A percentile compares a stretch with the other conserved stretches of the same genome.
phyloP scores from a whole-genome alignment of 176 grass and related monocot species.

The Aegilops longissima region DNA sequence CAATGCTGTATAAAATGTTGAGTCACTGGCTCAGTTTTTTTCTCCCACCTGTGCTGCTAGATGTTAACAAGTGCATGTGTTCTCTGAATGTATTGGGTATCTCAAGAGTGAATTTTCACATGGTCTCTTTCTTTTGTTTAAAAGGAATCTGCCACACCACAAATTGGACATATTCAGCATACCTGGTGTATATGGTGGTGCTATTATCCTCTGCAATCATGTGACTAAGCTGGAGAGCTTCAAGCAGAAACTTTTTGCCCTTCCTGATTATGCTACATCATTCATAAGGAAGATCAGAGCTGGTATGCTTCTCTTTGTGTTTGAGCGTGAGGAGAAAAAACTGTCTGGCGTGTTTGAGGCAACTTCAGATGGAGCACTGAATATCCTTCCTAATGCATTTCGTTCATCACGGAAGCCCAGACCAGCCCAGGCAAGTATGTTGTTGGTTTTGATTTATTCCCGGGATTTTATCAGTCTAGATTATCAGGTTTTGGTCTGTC shows the following conservation, averaged over 20 bases:
- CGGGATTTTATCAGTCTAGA: constrained; percentile 7
- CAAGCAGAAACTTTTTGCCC: constrained; percentile 41
- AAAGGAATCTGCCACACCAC: constrained; percentile 29
- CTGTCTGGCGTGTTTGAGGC: constrained; percentile 67
- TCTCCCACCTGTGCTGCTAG: not conserved
- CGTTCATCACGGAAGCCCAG: constrained; percentile 27
- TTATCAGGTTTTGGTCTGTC: constrained; percentile 18
- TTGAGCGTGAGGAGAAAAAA: constrained; percentile 57
- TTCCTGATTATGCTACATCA: constrained; percentile 44
- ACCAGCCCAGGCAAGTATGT: constrained; percentile 47
- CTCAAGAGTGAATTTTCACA: not conserved
- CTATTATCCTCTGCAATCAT: constrained; percentile 55
- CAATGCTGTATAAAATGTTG: not conserved
- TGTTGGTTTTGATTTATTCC: constrained; percentile 19
- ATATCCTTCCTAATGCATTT: constrained; percentile 53
- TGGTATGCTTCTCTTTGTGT: constrained; percentile 76
- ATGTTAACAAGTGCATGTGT: not conserved
- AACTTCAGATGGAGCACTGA: constrained; percentile 59
- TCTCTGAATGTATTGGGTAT: constrained; percentile 13
- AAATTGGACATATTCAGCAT: constrained; percentile 20
- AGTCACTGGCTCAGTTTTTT: not conserved
- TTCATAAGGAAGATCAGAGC: constrained; percentile 66
- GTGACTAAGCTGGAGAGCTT: constrained; percentile 46
- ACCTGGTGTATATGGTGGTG: constrained; percentile 55
- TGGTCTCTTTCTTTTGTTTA: constrained; percentile 11